Base-by-base conservation (phyloP, 768 basidiomycete species). In the Pulveroboletus sp. region DNA sequence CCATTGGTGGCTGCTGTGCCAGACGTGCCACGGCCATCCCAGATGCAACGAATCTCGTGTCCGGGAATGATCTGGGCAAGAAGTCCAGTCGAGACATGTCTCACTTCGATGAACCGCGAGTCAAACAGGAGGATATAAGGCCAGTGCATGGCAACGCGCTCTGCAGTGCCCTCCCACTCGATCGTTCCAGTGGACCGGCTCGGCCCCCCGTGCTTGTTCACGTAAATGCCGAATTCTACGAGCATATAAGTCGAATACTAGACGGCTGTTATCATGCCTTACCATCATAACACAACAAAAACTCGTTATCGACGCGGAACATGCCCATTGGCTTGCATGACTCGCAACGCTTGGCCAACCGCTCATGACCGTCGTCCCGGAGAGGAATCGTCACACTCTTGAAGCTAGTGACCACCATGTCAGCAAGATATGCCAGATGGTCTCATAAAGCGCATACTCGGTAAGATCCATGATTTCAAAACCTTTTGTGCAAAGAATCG, bases 381-480 rank as follows among this genome's bases (percentile, higher is more conserved):
- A 86, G 83, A 1, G 94, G 93, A 51, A 97, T 90, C 3, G 91
- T 93, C 2, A 88, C 86, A 63, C 87, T 90, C 67, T 88, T 87
- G 68, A 90, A 88, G 66, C 88, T 91, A 27, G 39, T 24, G 13
- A 24, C 17, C 40, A 17, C 5, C 25, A 33, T 4, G 44, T 47
- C 25, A 56, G 37, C 16, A 17, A 48, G 10, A 23, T n/a, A 11
- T 14, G 34, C 11, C 6, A 12, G 17, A 17, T 12, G 25, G 1
- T 10, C n/a, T 27, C 40, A 25, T 8, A 14, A 16, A 14, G 36
- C 8, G 66, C 89, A 38, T 72, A 95, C 90, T 94, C 90, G 20
- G 84, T 82, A 35, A 97, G 77, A 58, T 97, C 92, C 89, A 98
- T 97, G 59, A 97, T 95, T 68, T 97, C 94, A 59, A 97, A 97